Evolutionary conservation across 768 basidiomycete species (phyloP), one percentile per base, ranked within the genome.

Genomic region (Chlorophyllum brunneum): DNA sequence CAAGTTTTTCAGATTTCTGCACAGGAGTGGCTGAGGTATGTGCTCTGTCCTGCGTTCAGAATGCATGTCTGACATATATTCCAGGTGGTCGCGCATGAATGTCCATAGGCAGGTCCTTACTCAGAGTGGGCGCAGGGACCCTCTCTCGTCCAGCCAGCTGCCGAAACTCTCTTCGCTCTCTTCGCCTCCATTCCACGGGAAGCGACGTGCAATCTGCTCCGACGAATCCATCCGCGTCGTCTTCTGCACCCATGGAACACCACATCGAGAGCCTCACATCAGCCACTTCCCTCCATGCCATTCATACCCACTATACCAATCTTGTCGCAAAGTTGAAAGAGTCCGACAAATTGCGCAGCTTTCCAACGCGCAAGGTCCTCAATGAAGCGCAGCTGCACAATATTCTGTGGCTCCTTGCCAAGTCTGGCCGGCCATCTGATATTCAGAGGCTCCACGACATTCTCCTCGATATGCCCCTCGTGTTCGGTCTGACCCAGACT

Each of bases 381-480:
- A 52, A 59, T 27, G 58, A 59, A 30, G 59, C 65, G 15, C 65
- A 80, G 30, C 61, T 79, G 15, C 46, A 73, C 43, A 64, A 51
- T 18, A 65, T 76, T 5, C 65, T 86, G 1, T 65, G 71, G 53
- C 60, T 69, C 13, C 71, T 86, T 41, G 80, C 78, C 15, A 57
- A 65, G 15, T 83, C 83, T 1, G 82, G 73, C 2, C 68, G 77
- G 16, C 73, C 73, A 7, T 64, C 73, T 18, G 83, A 87, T 56
- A 60, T 83, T n/a, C 71, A 70, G 47, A 70, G 80, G 54, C 73
- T 86, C 45, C 70, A 78, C 44, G 71, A 74, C 43, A 73, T 86
- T 30, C 73, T 85, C 15, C 56, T 57, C 15, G 78, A 81, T 60
- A 67, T 83, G 62, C 69, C 67, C 38, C 63, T 66, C 37, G 59